Evolutionary conservation across 495 filamentous ascomycete genomes (phyloP).

Genomic region (Saxophila tyrrhenica): DNA sequence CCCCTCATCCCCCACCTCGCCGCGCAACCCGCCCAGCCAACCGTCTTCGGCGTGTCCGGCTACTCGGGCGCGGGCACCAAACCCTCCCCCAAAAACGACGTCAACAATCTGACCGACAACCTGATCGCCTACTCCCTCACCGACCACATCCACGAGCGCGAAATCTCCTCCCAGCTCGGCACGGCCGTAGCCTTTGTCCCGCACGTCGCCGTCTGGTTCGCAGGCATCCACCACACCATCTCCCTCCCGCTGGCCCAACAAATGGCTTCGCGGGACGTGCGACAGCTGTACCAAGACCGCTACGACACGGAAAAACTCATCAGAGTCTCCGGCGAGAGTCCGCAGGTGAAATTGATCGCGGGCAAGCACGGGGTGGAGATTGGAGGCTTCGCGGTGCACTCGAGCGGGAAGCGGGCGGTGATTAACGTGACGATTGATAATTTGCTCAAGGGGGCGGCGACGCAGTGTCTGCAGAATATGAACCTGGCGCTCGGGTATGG

Average conservation of each 20-base stretch:
- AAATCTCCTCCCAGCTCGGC: conserved; percentile 73
- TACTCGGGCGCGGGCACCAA: conserved; percentile 97
- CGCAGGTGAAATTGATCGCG: conserved; percentile 76
- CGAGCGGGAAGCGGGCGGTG: conserved; percentile 76
- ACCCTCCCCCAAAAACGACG: conserved; percentile 90
- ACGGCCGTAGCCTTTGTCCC: conserved; percentile 76
- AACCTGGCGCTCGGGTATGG: conserved; percentile 87
- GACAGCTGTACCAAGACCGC: conserved; percentile 88
- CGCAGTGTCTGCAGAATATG: conserved; percentile 96
- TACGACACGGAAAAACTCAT: conserved; percentile 93
- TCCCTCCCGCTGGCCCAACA: conserved; percentile 72
- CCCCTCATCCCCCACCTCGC: conserved; percentile 69
- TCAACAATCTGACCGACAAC: conserved; percentile 76
- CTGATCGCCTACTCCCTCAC: conserved; percentile 88
- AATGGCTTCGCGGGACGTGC: conserved; percentile 83
- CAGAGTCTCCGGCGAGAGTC: conserved; percentile 80
- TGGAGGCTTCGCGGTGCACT: conserved; percentile 88
- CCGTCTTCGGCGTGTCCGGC: conserved; percentile 84
- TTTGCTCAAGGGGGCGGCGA: conserved; percentile 89
- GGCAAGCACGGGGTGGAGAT: conserved; percentile 91
- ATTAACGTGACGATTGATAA: conserved; percentile 98
- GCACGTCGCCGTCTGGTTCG: conserved; percentile 95
- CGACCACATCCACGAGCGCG: conserved; percentile 91
- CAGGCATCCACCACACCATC: conserved; percentile 87
- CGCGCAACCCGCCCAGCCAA: conserved; percentile 52